These are phyloP conservation scores for Simplicillium sp. DNA, from an alignment of 2,329 filamentous ascomycete genomes.

Conservation along the genomic window DNA sequence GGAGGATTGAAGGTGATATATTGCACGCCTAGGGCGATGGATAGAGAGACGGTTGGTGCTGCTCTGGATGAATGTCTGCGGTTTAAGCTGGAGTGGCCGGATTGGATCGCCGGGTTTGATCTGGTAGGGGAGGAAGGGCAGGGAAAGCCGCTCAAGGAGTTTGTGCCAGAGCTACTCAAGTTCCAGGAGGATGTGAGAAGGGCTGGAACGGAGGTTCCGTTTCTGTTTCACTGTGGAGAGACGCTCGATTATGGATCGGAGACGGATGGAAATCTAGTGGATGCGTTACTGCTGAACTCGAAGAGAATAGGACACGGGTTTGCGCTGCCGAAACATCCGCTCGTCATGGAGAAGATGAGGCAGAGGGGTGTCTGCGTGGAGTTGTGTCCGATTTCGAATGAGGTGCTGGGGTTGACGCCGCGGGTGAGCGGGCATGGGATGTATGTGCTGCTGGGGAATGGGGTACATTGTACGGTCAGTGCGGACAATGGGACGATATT, in stretches of 20 bases:
- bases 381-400: constrained; percentile 69
- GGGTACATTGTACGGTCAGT: constrained; percentile 64
- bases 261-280: constrained; percentile 58
- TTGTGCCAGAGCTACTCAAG: constrained; percentile 42
- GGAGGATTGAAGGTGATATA: constrained; percentile 63
- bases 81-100: constrained; percentile 45
- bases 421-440: constrained; percentile 56
- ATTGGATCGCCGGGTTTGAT: constrained; percentile 63
- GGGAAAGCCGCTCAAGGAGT: constrained; percentile 48
- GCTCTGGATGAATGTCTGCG: constrained; percentile 52
- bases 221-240: constrained; percentile 70
- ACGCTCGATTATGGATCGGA: constrained; percentile 57
- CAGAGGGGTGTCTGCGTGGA: constrained; percentile 59
- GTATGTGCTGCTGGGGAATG: constrained; percentile 60
- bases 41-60: constrained; percentile 30
- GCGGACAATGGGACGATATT: constrained; percentile 70
- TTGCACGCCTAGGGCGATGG: constrained; percentile 56
- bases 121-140: constrained; percentile 59
- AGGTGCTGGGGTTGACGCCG: constrained; percentile 61
- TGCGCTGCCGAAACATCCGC: constrained; percentile 55
- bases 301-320: constrained; percentile 70
- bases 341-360: constrained; percentile 58
- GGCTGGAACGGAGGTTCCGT: constrained; percentile 49
- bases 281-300: constrained; percentile 55
- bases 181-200: constrained; percentile 43